Percentiles rank a stretch among this genome's conserved stretches.
These are phyloP conservation scores for Boletus patriciae DNA, from an alignment of 768 basidiomycete genomes.

Conservation along the genomic window DNA sequence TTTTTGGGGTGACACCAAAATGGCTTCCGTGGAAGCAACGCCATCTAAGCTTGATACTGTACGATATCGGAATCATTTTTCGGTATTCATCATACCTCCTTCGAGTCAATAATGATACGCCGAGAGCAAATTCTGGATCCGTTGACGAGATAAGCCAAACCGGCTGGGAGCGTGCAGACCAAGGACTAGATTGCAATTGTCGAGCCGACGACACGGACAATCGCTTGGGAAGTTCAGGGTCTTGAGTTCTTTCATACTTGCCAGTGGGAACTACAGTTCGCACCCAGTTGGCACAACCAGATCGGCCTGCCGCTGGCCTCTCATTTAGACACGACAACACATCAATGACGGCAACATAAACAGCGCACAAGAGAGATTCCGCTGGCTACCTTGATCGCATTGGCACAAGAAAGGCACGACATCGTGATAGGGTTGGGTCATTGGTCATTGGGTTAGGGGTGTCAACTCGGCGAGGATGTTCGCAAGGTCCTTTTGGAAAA, in stretches of 20 bases:
- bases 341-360: not conserved
- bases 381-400: not conserved
- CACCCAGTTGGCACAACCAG: not conserved
- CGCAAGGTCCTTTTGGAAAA: not conserved
- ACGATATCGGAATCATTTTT: not conserved
- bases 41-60: not conserved
- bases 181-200: not conserved
- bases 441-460: not conserved
- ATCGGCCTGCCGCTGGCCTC: not conserved
- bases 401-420: not conserved
- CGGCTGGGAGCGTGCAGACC: no score
- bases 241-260: not conserved
- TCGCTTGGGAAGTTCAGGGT: not conserved
- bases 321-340: not conserved
- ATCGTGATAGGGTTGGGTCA: not conserved
- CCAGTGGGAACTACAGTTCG: not conserved
- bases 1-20: not conserved
- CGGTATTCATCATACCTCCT: no score
- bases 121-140: no score
- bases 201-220: not conserved
- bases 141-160: no score
- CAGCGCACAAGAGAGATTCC: not conserved
- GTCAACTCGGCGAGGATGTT: not conserved
- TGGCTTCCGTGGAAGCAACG: not conserved
- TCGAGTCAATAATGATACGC: no score